phyloP scores from a whole-genome alignment of 345 rosid genomes.

The Gynandropsis gynandra region DNA sequence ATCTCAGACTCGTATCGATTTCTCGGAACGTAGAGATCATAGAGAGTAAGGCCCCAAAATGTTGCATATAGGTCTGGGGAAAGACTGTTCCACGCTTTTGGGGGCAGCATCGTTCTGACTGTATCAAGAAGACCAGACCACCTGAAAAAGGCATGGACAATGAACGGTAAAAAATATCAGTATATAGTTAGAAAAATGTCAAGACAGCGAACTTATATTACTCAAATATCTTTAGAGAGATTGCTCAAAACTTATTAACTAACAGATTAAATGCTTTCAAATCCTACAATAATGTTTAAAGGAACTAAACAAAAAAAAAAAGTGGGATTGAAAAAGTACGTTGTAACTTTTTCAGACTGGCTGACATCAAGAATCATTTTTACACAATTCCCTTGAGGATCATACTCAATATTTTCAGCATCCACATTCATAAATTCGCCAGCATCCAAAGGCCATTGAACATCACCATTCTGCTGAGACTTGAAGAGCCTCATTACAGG shows the following conservation, averaged over 20 bases:
- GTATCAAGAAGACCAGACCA: conserved; percentile 91
- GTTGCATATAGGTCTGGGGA: conserved; percentile 96
- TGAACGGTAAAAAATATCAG: conserved; percentile 9
- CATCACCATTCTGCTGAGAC: conserved; percentile 54
- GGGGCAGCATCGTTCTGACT: conserved; percentile 83
- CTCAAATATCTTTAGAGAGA: conserved; percentile 15
- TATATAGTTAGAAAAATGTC: conserved; percentile 1
- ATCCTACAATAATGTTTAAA: conserved; percentile 13
- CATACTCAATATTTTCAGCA: conserved; percentile 35
- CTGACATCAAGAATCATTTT: conserved; percentile 62
- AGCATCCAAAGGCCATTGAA: conserved; percentile 82
- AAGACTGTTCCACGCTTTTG: conserved; percentile 98
- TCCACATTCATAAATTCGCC: conserved; percentile 34
- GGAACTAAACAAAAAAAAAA: conserved; percentile 16
- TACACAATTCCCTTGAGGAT: conserved; percentile 30
- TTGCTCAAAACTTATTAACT: conserved; percentile 11
- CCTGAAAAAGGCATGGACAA: conserved; percentile 41
- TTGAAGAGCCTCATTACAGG: conserved; percentile 97
- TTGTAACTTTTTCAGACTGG: conserved; percentile 43
- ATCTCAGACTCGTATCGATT: conserved; percentile 92
- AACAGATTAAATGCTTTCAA: background rate
- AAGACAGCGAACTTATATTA: conserved; percentile 9
- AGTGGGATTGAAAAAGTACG: conserved; percentile 34
- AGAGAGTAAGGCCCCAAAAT: conserved; percentile 96
- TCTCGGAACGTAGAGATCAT: conserved; percentile 97